Base-by-base conservation (phyloP, 495 filamentous ascomycete genomes). In the Neurospora sp. region DNA sequence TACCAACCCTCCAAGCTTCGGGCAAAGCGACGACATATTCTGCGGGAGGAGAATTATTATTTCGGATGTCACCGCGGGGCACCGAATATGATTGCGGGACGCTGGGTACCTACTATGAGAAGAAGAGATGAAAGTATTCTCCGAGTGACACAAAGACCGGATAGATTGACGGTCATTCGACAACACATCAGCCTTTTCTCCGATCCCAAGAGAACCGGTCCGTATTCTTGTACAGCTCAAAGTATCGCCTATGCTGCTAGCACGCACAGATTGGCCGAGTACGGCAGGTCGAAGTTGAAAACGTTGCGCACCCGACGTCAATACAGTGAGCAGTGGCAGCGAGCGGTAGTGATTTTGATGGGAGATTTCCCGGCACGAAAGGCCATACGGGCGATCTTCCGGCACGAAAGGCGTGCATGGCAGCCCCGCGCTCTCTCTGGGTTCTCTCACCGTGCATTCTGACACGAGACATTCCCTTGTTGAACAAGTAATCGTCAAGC, bases 391-490 rank as follows among this genome's bases (percentile, higher is more conserved):
- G n/a, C n/a, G n/a, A n/a, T n/a, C n/a, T n/a, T n/a, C 7, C n/a
- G 3, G 44, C 44, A n/a, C 91, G 90, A 85, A 98, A 99, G 5
- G 89, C 87, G 77, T 92, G 91, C 90, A 98, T 86, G 3, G 95
- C 90, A 80, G 97, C 95, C 79, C 98, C 96, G 73, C 96, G 91
- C 84, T 98, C 95, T 75, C 86, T 87, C 81, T 98, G 95, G 38
- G 91, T 97, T 70, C 94, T 93, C 73, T 93, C 92, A 12, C 88
- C 79, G 77, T 98, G 96, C 74, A 98, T 96, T 0, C 93, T 96
- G 0, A 93, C 95, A 35, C 86, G 89, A 94, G 94, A 1, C 31
- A 97, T 79, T 0, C 88, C 88, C 69, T 83, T 82, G 77, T 96
- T 93, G 83, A 87, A 97, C 3, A 27, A 81, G 72, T 86, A 96